phyloP scores from a whole-genome alignment of 257 asterid genomes.

The Gardenia jasminoides region DNA sequence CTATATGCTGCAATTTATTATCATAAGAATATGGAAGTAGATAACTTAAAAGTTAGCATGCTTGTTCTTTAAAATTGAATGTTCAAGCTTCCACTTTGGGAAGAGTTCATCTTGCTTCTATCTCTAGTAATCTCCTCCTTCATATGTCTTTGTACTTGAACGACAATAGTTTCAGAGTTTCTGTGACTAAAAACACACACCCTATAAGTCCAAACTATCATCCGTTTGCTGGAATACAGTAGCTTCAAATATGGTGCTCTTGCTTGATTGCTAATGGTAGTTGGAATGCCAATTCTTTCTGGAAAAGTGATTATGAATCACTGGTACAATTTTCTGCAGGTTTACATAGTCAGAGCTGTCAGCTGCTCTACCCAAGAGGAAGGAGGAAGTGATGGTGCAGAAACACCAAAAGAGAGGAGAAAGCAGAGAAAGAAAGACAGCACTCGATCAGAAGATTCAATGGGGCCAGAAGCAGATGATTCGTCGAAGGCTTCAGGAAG shows the following conservation, averaged over 20 bases:
- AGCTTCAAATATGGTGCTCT: background rate
- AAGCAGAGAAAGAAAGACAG: slow-evolving; percentile 6
- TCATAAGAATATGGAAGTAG: background rate
- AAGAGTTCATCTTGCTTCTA: no score
- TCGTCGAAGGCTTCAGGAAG: slow-evolving; percentile 29
- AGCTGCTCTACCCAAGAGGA: slow-evolving; percentile 22
- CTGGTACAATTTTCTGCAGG: slow-evolving; percentile 29
- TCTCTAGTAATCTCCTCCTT: background rate
- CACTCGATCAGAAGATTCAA: slow-evolving; percentile 14
- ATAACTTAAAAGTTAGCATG: background rate
- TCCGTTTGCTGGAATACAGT: background rate
- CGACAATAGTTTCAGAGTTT: no score
- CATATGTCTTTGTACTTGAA: background rate
- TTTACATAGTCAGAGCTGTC: slow-evolving; percentile 58
- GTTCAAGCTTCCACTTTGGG: background rate
- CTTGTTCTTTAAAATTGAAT: background rate
- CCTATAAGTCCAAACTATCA: background rate
- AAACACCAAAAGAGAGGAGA: slow-evolving; percentile 24
- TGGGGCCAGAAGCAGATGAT: slow-evolving; percentile 24
- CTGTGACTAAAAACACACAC: background rate
- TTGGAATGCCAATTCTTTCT: background rate
- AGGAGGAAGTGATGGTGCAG: slow-evolving; percentile 30
- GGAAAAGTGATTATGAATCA: no score
- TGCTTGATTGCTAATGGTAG: background rate
- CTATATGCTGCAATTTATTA: background rate